These are phyloP conservation scores for Malassezia equina DNA, from an alignment of 1,284 basidiomycete species.

Conservation along the genomic window DNA sequence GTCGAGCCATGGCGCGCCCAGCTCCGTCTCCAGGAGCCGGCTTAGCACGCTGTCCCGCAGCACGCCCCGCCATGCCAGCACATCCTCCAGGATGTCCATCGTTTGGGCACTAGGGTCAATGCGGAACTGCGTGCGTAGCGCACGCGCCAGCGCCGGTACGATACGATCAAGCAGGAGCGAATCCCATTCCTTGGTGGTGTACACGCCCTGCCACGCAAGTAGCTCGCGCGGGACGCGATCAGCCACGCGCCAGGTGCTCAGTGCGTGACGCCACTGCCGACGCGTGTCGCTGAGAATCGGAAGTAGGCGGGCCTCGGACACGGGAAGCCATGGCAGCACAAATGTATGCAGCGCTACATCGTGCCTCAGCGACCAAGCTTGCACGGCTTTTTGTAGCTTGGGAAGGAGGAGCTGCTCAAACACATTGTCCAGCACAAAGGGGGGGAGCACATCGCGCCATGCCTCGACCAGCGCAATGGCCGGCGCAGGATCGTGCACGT, in stretches of 20 bases:
- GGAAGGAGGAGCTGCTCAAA: conserved; percentile 90
- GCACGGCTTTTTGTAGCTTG: conserved; percentile 73
- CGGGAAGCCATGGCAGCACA: conserved; percentile 90
- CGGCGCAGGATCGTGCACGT: conserved; percentile 60
- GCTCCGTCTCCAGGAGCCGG: conserved; percentile 58
- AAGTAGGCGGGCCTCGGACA: conserved; percentile 65
- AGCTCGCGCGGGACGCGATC: conserved; percentile 18
- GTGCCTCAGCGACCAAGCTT: conserved; percentile 54
- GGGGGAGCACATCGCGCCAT: conserved; percentile 76
- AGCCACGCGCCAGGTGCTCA: conserved; percentile 61
- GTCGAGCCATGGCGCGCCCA: conserved; percentile 92
- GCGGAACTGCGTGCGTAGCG: conserved; percentile 68
- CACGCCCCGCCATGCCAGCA: conserved; percentile 66
- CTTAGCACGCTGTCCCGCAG: conserved; percentile 53
- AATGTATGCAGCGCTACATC: conserved; percentile 58
- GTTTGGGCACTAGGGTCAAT: conserved; percentile 81
- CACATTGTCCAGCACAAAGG: conserved; percentile 85
- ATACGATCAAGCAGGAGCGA: conserved; percentile 76
- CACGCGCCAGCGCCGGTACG: conserved; percentile 72
- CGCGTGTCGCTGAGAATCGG: conserved; percentile 72
- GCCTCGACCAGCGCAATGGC: conserved; percentile 74
- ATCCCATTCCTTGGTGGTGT: conserved; percentile 47
- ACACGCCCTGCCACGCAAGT: conserved; percentile 25
- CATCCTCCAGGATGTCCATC: conserved; percentile 59
- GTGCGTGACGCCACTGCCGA: conserved; percentile 66